Evolutionary conservation across 768 basidiomycete species (phyloP).

Genomic region (Candolleomyces aberdarensis): DNA sequence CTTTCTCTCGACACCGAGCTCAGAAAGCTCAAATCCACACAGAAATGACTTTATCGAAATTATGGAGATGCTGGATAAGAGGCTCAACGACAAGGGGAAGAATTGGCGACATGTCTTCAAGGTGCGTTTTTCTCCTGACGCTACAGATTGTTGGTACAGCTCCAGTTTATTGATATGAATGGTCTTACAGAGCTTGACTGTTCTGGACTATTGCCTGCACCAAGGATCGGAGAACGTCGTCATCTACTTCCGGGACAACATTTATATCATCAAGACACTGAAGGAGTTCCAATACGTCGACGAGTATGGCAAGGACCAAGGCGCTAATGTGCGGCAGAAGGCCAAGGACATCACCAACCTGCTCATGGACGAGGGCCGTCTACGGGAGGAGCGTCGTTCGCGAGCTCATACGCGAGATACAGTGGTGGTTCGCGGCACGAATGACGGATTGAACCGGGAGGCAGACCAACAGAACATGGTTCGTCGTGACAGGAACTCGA

Average conservation of each 20-base stretch:
- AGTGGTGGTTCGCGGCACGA: constrained; percentile 77
- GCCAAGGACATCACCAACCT: constrained; percentile 98
- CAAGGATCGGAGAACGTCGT: constrained; percentile 98
- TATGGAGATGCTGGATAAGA: constrained; percentile 99
- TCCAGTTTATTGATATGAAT: no score
- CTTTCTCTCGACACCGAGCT: no score
- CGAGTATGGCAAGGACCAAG: constrained; percentile 94
- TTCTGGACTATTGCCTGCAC: constrained; percentile 94
- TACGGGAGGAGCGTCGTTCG: constrained; percentile 80
- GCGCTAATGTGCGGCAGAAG: constrained; percentile 93
- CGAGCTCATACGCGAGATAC: constrained; percentile 91
- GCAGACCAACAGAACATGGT: constrained; percentile 44
- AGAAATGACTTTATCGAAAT: constrained; percentile 97
- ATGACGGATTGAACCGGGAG: constrained; percentile 30
- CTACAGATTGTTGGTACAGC: no score
- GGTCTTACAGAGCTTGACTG: constrained; percentile 67
- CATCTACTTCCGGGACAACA: constrained; percentile 95
- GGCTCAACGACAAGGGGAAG: constrained; percentile 98
- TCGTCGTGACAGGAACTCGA: constrained; percentile 32
- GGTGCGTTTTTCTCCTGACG: constrained; percentile 32
- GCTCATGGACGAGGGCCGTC: constrained; percentile 77
- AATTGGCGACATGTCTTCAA: constrained; percentile 99
- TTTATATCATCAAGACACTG: constrained; percentile 97
- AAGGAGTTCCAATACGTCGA: constrained; percentile 98
- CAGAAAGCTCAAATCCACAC: no score